These are phyloP conservation scores for Blepharisma stoltei DNA, from an alignment of 73 alveolate genomes.

Conservation along the genomic window DNA sequence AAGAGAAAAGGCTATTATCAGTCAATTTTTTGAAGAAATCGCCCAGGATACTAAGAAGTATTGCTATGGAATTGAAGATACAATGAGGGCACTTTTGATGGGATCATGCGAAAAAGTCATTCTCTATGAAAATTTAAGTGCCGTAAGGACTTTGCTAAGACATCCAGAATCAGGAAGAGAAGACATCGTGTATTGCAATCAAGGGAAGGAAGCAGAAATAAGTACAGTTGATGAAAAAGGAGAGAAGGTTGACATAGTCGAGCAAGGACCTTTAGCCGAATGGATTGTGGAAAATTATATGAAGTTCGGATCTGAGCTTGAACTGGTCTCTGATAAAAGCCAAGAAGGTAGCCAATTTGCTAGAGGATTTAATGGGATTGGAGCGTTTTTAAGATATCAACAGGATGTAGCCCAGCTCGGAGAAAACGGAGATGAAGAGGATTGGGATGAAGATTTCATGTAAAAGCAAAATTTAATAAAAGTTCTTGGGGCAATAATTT, in stretches of 20 bases:
- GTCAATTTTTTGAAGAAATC: slow-evolving; percentile 94
- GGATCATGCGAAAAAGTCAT: slow-evolving; percentile 89
- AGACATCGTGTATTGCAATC: slow-evolving; percentile 36
- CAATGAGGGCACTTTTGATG: slow-evolving; percentile 93
- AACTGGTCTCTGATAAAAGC: slow-evolving; percentile 95
- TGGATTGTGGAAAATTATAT: slow-evolving; percentile 91
- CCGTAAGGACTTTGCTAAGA: slow-evolving; percentile 65
- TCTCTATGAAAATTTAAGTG: slow-evolving; percentile 87
- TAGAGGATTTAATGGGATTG: slow-evolving; percentile 98
- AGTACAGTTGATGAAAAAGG: slow-evolving; percentile 59
- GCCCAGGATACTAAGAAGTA: slow-evolving; percentile 94
- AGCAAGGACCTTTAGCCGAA: slow-evolving; percentile 84
- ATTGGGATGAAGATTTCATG: slow-evolving; percentile 52
- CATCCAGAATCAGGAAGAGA: slow-evolving; percentile 52
- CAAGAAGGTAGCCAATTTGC: slow-evolving; percentile 97
- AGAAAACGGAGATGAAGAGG: slow-evolving; percentile 47
- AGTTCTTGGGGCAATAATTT: no score
- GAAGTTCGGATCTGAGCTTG: slow-evolving; percentile 89
- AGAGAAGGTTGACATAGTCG: slow-evolving; percentile 80
- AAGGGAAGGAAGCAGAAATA: not conserved
- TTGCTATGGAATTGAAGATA: slow-evolving; percentile 96
- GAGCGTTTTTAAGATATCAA: slow-evolving; percentile 97
- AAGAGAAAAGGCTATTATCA: slow-evolving; percentile 90
- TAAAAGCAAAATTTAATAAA: not conserved
- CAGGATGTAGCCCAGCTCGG: slow-evolving; percentile 64